Evolutionary conservation across 2,329 filamentous ascomycete genomes (phyloP).

Genomic region (Capronia americana): DNA sequence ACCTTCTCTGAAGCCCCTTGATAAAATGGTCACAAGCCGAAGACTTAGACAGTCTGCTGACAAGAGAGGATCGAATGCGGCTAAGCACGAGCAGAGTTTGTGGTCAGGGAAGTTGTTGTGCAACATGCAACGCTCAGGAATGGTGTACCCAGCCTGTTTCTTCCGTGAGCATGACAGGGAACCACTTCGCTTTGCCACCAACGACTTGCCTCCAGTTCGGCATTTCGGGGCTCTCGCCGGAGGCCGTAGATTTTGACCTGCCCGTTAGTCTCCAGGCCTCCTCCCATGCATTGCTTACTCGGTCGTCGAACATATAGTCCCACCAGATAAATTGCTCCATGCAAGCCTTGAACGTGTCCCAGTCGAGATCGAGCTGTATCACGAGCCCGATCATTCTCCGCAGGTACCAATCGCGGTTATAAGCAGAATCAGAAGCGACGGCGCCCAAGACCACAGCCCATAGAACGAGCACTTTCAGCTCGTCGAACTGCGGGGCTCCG

Average conservation of each 20-base stretch:
- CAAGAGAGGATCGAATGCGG: not conserved
- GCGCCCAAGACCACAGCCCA: slow-evolving; percentile 3
- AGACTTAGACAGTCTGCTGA: not conserved
- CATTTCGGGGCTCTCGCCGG: not conserved
- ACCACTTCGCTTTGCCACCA: not conserved
- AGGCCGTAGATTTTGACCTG: not conserved
- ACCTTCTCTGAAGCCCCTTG: not conserved
- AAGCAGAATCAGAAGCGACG: not conserved
- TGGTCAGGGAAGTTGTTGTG: not conserved
- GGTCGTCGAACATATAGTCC: slow-evolving; percentile 1
- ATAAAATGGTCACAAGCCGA: not conserved
- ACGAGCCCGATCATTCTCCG: not conserved
- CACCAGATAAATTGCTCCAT: slow-evolving; percentile 10
- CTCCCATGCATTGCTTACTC: not conserved
- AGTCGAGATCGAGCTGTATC: slow-evolving; percentile 4
- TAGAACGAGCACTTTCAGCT: not conserved
- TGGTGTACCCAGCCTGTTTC: not conserved
- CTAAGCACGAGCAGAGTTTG: not conserved
- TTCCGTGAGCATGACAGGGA: not conserved
- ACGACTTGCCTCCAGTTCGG: not conserved
- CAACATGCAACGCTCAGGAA: not conserved
- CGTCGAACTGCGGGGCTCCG: not conserved
- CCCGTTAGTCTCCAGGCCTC: not conserved
- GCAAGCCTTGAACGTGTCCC: slow-evolving; percentile 1
- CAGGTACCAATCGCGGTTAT: slow-evolving; percentile 1